Base-by-base conservation (phyloP, 192 early-diverging fungal species). In the Geranomyces variabilis region DNA sequence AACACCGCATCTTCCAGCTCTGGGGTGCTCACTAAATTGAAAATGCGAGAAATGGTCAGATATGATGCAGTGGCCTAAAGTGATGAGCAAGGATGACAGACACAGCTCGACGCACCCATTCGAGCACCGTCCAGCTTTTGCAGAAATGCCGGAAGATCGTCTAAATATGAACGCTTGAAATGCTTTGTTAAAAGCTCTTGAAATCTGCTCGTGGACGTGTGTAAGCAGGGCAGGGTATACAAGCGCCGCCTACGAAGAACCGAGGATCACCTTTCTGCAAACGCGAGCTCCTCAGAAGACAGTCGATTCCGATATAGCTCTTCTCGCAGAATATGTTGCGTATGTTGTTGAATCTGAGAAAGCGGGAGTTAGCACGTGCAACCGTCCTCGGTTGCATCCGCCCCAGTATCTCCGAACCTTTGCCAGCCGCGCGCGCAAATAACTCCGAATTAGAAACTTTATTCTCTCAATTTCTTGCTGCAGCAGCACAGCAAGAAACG, bases 401-500 rank as follows among this genome's bases (percentile, higher is more conserved):
- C 21, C 15, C 0, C 17, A 41, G 36, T 7, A 10, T 10, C 4
- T 1, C 29, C 34, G 19, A 17, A 88, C 88, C 79, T 92, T 92
- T 44, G 71, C 77, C 63, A 90, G 64, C 71, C 90, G 75, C 58
- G 87, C 86, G 33, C 88, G 48, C 14, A 92, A 66, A 70, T 92
- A 92, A 36, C 80, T 83, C 44, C 84, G 71, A 8, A 92, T 60
- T 12, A 90, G 60, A 71, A 87, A 92, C 65, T 87, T 88, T 43
- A 90, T 80, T 13, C 89, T 76, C 69, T 92, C 89, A 21, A 90
- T 72, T 69, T 92, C 90, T 15, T 82, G 86, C 65, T 88, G 83
- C 60, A 85, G 88, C 26, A 92, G 43, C 61, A 88, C 81, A 1
- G 71, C 73, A 1, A 82, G 60, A 66, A 92, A 85, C 30, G 80